Evolutionary conservation across 495 filamentous ascomycete genomes (phyloP).

Genomic region (Penicillium turbatum): DNA sequence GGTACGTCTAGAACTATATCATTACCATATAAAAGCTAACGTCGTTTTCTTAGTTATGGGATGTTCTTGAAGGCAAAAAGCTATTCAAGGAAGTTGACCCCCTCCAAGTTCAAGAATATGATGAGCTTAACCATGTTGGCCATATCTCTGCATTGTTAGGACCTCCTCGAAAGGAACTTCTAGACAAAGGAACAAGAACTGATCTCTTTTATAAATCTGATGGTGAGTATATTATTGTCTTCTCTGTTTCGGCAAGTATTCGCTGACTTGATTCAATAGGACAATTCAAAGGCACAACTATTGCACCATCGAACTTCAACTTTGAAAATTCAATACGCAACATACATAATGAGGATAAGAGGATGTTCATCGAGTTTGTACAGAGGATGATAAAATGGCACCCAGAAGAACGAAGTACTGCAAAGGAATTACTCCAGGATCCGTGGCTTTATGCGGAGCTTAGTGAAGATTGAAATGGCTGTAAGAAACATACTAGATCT

Average conservation of each 20-base stretch:
- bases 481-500: neutral
- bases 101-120: slow-evolving; percentile 17
- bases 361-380: slow-evolving; percentile 28
- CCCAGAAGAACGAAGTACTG: slow-evolving; percentile 29
- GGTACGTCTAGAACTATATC: slow-evolving; percentile 17
- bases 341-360: slow-evolving; percentile 25
- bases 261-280: slow-evolving; percentile 9
- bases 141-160: slow-evolving; percentile 37
- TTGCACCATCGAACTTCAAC: slow-evolving; percentile 14
- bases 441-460: slow-evolving; percentile 20
- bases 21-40: neutral
- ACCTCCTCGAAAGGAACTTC: slow-evolving; percentile 23
- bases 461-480: neutral
- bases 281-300: slow-evolving; percentile 5
- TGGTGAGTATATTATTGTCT: slow-evolving; percentile 5
- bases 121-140: slow-evolving; percentile 26
- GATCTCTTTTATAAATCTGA: slow-evolving; percentile 15
- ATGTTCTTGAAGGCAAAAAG: slow-evolving; percentile 26
- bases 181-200: slow-evolving; percentile 16
- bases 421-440: slow-evolving; percentile 25
- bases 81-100: slow-evolving; percentile 26
- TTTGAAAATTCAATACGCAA: slow-evolving; percentile 17
- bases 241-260: neutral
- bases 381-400: slow-evolving; percentile 28
- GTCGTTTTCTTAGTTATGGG: slow-evolving; percentile 28